Evolutionary conservation across 1,284 basidiomycete species (phyloP).

Genomic region (Trichosporon ovoides): DNA sequence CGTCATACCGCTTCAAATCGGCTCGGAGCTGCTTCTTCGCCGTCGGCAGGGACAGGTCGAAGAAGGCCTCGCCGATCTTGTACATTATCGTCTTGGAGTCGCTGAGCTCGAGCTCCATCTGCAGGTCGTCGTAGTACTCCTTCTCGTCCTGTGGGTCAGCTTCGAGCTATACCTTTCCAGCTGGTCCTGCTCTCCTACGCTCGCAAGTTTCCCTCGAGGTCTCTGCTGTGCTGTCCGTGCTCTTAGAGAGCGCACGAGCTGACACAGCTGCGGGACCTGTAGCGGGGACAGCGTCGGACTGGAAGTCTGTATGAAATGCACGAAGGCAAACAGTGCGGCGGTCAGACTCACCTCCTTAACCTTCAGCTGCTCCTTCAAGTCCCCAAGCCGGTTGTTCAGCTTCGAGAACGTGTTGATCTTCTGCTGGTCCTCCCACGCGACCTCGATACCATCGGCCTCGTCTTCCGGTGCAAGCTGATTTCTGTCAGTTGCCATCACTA

Average conservation of each 20-base stretch:
- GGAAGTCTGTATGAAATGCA: no score
- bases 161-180: neutral
- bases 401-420: conserved; percentile 90
- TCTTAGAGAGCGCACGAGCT: no score
- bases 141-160: conserved; percentile 66
- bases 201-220: no score
- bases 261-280: no score
- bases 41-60: conserved; percentile 65
- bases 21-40: conserved; percentile 70
- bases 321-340: no score
- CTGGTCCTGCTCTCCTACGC: no score
- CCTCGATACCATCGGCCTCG: conserved; percentile 70
- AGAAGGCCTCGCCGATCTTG: conserved; percentile 83
- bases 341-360: conserved; percentile 64
- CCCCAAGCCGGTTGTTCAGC: conserved; percentile 70
- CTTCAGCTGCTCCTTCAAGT: conserved; percentile 67
- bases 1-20: conserved; percentile 61
- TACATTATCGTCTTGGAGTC: conserved; percentile 77
- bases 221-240: no score
- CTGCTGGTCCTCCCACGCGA: conserved; percentile 95
- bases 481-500: neutral
- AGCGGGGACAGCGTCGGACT: no score
- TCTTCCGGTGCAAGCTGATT: conserved; percentile 63
- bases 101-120: conserved; percentile 80
- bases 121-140: conserved; percentile 83